A percentile compares a stretch with the other conserved stretches of the same genome.
These are phyloP conservation scores for Hypoxylon trugodes DNA, from an alignment of 495 filamentous ascomycete genomes.

Conservation along the genomic window DNA sequence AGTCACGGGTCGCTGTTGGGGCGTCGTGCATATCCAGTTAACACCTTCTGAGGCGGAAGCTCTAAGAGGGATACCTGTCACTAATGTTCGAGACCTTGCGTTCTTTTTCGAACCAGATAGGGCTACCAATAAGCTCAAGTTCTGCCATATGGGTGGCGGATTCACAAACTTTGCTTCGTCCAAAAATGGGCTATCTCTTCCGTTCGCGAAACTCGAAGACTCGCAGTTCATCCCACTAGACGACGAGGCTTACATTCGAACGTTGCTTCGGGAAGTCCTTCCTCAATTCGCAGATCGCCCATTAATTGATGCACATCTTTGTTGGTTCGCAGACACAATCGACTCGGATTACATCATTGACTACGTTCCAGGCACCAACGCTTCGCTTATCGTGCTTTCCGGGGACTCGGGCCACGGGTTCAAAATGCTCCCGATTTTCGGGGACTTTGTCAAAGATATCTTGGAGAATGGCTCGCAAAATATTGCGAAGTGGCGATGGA, in stretches of 20 bases:
- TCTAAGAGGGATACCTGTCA: conserved; percentile 60
- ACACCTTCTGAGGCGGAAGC: conserved; percentile 56
- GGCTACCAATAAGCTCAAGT: conserved; percentile 59
- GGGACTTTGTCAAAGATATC: conserved; percentile 53
- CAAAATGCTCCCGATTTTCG: conserved; percentile 65
- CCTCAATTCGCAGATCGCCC: conserved; percentile 57
- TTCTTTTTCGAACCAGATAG: conserved; percentile 66
- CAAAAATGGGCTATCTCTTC: conserved; percentile 11
- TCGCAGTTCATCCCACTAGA: conserved; percentile 55
- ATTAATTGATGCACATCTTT: conserved; percentile 57
- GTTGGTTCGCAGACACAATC: conserved; percentile 63
- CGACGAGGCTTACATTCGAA: conserved; percentile 55
- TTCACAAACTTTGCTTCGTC: conserved; percentile 55
- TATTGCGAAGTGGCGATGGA: conserved; percentile 57
- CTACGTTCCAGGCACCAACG: conserved; percentile 53
- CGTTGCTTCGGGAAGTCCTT: conserved; percentile 56
- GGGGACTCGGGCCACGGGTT: conserved; percentile 63
- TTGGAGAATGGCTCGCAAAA: conserved; percentile 46
- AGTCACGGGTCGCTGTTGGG: conserved; percentile 60
- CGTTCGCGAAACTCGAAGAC: conserved; percentile 37
- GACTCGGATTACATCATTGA: conserved; percentile 65
- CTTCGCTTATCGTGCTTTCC: conserved; percentile 53
- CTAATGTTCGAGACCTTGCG: conserved; percentile 60
- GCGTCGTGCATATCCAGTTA: conserved; percentile 61
- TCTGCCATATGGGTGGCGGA: conserved; percentile 62